Evolutionary conservation across 1,139 yeast genomes (phyloP).

Genomic region (Suhomyces maxii): DNA sequence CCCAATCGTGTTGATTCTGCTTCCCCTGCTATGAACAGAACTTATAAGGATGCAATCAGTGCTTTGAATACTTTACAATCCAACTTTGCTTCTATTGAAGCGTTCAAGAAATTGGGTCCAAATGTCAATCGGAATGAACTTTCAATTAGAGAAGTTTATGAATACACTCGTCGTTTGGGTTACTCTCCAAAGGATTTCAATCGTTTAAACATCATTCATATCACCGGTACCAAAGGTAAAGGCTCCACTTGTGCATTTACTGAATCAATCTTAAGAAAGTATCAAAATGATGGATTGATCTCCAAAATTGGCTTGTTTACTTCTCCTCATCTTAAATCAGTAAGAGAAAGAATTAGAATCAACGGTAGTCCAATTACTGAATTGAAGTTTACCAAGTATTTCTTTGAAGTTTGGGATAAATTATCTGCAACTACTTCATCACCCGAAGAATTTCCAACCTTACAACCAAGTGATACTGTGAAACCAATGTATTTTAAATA

Average conservation of each 20-base stretch:
- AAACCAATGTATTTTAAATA: conserved; percentile 95
- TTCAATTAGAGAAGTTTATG: conserved; percentile 84
- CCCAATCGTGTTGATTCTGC: background rate
- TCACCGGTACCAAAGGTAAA: conserved; percentile 98
- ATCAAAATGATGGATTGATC: conserved; percentile 29
- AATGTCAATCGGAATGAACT: conserved; percentile 61
- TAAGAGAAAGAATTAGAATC: conserved; percentile 87
- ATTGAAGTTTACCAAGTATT: conserved; percentile 77
- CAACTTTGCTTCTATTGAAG: conserved; percentile 86
- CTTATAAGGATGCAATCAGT: conserved; percentile 71
- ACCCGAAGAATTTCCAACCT: conserved; percentile 62
- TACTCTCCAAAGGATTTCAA: conserved; percentile 71
- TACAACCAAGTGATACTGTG: conserved; percentile 58
- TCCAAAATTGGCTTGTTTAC: conserved; percentile 84
- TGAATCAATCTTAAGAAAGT: conserved; percentile 74
- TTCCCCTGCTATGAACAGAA: conserved; percentile 19
- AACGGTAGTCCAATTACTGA: conserved; percentile 85
- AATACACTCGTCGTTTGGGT: conserved; percentile 87
- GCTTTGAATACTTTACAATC: conserved; percentile 88
- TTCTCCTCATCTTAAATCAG: conserved; percentile 92
- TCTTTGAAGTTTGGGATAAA: conserved; percentile 91
- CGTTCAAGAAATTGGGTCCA: conserved; percentile 68
- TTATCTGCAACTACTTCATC: conserved; percentile 62
- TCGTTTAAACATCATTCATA: conserved; percentile 76
- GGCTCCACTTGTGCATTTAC: conserved; percentile 98